Evolutionary conservation across 306 rosid species (phyloP), one percentile per base, ranked within the genome.

Genomic region (Vicia sativa): DNA sequence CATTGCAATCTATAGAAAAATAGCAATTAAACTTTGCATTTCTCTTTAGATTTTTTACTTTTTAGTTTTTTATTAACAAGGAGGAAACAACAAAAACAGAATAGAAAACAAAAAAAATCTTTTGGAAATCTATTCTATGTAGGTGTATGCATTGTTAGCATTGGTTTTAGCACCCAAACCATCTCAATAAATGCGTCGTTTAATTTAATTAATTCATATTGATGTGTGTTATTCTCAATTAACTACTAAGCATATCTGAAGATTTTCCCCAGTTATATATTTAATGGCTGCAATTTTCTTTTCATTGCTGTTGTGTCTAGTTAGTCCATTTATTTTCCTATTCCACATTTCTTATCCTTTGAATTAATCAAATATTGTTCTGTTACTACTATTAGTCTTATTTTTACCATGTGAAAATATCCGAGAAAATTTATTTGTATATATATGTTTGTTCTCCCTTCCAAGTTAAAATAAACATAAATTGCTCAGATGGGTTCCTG

Each of bases 381-480:
- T 44, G 10, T 6, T 71, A 19, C 38, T 8, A 18, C 45, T 49
- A n/a, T 8, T 34, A 12, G 1, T 69, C 9, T 23, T 72, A 31
- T 29, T 61, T 52, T 69, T 12, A 0, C 44, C 48, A 19, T 42
- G n/a, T 53, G 28, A 31, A 41, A 68, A 48, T 11, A 34, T 16
- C 60, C 1, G 2, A 58, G 62, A 35, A 26, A 35, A 67, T 46
- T 59, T 43, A 8, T 9, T 6, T 57, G 4, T 21, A 2, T 77
- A 15, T 39, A 55, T 41, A 56, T 62, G 37, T 41, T 62, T 53
- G 62, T 46, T 65, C 23, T 66, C 26, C 72, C 63, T 12, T 57
- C 9, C 31, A 26, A 62, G 29, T 62, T 62, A 61, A 15, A 52
- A 35, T 46, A n/a, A 34, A 60, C 29, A 34, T 60, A n/a, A 21